These are phyloP conservation scores for Mycena kentingensis DNA, from an alignment of 768 basidiomycete species.

Conservation along the genomic window DNA sequence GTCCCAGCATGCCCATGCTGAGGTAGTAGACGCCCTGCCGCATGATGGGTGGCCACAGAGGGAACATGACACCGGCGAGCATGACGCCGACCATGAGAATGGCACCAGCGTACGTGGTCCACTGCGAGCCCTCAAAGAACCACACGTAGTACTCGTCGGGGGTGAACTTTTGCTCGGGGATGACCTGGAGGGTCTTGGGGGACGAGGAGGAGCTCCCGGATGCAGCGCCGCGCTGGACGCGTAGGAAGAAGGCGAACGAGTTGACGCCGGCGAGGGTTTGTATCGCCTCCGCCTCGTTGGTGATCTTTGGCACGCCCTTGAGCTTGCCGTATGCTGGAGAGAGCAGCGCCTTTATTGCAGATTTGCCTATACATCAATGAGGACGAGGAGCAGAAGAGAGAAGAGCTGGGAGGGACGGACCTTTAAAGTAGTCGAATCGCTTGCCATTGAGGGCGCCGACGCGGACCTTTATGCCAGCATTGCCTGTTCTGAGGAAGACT, in stretches of 20 bases:
- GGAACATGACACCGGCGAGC: constrained; percentile 98
- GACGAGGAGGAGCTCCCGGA: constrained; percentile 67
- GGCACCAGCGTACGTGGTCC: constrained; percentile 90
- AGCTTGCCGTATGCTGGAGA: constrained; percentile 91
- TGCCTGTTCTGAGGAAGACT: constrained; percentile 83
- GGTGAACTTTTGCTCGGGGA: constrained; percentile 78
- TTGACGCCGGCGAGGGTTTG: constrained; percentile 68
- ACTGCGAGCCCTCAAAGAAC: constrained; percentile 95
- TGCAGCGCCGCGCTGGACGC: constrained; percentile 77
- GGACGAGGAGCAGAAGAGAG: not conserved
- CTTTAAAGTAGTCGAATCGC: constrained; percentile 97
- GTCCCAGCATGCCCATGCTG: constrained; percentile 81
- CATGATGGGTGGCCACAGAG: constrained; percentile 93
- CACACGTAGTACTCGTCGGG: constrained; percentile 89
- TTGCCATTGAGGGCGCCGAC: constrained; percentile 93
- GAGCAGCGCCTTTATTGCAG: constrained; percentile 87
- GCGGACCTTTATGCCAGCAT: constrained; percentile 84
- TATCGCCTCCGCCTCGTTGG: constrained; percentile 74
- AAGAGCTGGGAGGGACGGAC: constrained; percentile 42
- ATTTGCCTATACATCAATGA: constrained; percentile 64
- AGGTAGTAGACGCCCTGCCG: constrained; percentile 96
- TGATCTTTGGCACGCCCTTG: constrained; percentile 75
- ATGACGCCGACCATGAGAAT: constrained; percentile 90
- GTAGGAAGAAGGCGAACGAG: constrained; percentile 89
- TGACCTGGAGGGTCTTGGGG: constrained; percentile 79